Conservation (phyloP, 2,329 filamentous ascomycete genomes). For the Aspergillus tanneri region DNA sequence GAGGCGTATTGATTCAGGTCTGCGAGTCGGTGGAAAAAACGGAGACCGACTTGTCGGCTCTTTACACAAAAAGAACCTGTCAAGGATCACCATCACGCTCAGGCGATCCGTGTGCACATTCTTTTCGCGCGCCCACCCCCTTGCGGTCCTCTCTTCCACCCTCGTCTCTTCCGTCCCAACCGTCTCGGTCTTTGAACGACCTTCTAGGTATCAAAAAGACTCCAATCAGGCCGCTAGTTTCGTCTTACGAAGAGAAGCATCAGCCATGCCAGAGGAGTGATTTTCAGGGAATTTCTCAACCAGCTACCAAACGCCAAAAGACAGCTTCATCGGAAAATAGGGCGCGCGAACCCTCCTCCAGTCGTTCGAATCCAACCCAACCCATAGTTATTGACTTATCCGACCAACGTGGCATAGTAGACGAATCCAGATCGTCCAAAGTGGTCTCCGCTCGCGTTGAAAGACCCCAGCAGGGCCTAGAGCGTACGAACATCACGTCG, state of each 20-base stretch:
- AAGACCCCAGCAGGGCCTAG: neutral
- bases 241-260: slow-evolving; percentile 60
- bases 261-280: slow-evolving; percentile 12
- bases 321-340: slow-evolving; percentile 18
- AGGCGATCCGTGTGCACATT: slow-evolving; percentile 38
- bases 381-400: slow-evolving; percentile 27
- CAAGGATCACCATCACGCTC: slow-evolving; percentile 29
- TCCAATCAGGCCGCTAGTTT: slow-evolving; percentile 63
- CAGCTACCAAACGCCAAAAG: slow-evolving; percentile 36
- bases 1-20: slow-evolving; percentile 75
- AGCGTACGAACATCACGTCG: neutral
- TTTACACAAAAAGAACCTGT: slow-evolving; percentile 67
- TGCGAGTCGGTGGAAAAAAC: slow-evolving; percentile 69
- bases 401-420: slow-evolving; percentile 3
- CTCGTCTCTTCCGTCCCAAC: slow-evolving; percentile 38
- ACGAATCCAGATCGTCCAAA: neutral
- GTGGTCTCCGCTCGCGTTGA: neutral
- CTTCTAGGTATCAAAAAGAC: slow-evolving; percentile 65
- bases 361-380: slow-evolving; percentile 1
- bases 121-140: slow-evolving; percentile 42
- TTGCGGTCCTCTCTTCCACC: slow-evolving; percentile 28
- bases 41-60: slow-evolving; percentile 73
- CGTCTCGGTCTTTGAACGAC: slow-evolving; percentile 60
- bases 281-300: slow-evolving; percentile 18
- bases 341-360: slow-evolving; percentile 8